Evolutionary conservation across 345 rosid genomes (phyloP), one percentile per base, ranked within the genome.

Genomic region (Corchorus olitorius): DNA sequence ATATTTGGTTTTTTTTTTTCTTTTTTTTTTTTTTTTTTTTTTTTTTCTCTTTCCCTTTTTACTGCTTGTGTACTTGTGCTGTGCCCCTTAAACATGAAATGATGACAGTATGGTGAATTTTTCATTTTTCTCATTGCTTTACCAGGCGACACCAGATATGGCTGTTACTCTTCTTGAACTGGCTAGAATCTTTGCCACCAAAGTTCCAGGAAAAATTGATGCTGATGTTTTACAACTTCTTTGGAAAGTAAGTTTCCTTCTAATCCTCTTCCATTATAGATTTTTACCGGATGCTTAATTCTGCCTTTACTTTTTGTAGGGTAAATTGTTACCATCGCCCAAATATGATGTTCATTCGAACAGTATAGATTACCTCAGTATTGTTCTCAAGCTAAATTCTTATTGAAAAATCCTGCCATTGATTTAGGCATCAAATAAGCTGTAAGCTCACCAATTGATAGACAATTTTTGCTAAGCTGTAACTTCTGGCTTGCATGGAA

Each of bases 171-270:
- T 97, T 77, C 98, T 97, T 70, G 98, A 94, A 92, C 93, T 97
- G 83, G 99, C 99, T 59, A 90, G 99, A 85, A 94, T 97, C 71
- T 97, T 97, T 79, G 98, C 99, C 64, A 94, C 99, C 33, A 97
- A 97, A 86, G 99, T 97, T 83, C 99, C 99, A 0, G 99, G 98
- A 79, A 97, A 97, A 87, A 97, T 96, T 19, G 99, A 96, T 34
- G 98, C 99, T 79, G 99, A 96, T 83, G 99, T 96, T 79, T 87
- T 96, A 74, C 99, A 96, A 75, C 81, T 96, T 41, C 91, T 93
- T 55, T 96, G 99, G 99, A 96, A 96, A 87, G 99, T 96, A 83
- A 46, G 87, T 77, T 70, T 73, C 79, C n/a, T 60, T 73, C 33
- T 15, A 15, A 15, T 59, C 13, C 11, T 76, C 22, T 65, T 56